A percentile compares a stretch with the other conserved stretches of the same genome.
These are phyloP conservation scores for Yamadazyma dushanensis DNA, from an alignment of 1,139 yeast genomes.

Conservation along the genomic window DNA sequence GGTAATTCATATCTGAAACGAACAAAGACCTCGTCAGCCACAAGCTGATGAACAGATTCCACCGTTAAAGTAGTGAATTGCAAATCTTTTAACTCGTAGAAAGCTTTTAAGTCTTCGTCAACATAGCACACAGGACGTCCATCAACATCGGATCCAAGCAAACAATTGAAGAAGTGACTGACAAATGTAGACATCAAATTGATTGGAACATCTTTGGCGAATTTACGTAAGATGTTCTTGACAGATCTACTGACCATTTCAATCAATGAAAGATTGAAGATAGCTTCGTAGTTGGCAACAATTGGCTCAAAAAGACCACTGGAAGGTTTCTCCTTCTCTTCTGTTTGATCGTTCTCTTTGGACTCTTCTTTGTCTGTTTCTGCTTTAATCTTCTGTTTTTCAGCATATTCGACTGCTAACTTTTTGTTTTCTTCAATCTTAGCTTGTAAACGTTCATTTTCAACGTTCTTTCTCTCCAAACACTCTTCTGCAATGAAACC, in stretches of 20 bases:
- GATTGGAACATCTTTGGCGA: slow-evolving; percentile 50
- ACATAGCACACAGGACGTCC: slow-evolving; percentile 42
- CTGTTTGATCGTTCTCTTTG: slow-evolving; percentile 28
- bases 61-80: slow-evolving; percentile 48
- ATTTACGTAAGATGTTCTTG: slow-evolving; percentile 68
- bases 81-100: slow-evolving; percentile 46
- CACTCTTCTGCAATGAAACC: slow-evolving; percentile 56
- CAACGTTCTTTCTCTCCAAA: slow-evolving; percentile 25
- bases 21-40: slow-evolving; percentile 51
- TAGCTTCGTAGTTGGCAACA: slow-evolving; percentile 44
- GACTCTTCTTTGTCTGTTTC: slow-evolving; percentile 27
- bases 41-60: slow-evolving; percentile 38
- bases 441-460: slow-evolving; percentile 21
- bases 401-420: slow-evolving; percentile 23
- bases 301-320: slow-evolving; percentile 45
- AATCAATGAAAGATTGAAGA: slow-evolving; percentile 51
- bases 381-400: slow-evolving; percentile 26
- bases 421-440: slow-evolving; percentile 24
- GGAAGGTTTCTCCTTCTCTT: slow-evolving; percentile 33
- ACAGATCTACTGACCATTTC: slow-evolving; percentile 80
- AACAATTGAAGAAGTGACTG: slow-evolving; percentile 71
- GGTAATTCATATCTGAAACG: slow-evolving; percentile 67
- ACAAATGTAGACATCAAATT: slow-evolving; percentile 58
- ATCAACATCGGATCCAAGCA: slow-evolving; percentile 55
- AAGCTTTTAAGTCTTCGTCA: slow-evolving; percentile 40